Conservation (phyloP, 2,329 filamentous ascomycete genomes). For the Cytospora piceicola region DNA sequence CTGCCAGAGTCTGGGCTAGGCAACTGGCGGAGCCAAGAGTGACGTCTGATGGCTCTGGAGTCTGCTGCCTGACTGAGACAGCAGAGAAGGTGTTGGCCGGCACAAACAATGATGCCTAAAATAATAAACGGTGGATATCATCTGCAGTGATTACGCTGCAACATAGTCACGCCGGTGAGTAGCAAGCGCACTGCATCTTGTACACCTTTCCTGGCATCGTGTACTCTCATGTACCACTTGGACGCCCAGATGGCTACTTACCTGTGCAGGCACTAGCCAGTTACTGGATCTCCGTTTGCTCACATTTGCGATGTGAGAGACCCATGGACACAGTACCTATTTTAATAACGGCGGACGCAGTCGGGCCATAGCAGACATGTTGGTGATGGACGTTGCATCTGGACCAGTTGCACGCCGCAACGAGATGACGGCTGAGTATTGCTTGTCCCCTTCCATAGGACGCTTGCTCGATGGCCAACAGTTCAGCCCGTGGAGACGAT, state of each 20-base stretch:
- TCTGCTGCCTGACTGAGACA: background rate
- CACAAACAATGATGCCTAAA: background rate
- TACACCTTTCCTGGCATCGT: background rate
- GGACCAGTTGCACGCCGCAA: slow-evolving; percentile 2
- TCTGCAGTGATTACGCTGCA: background rate
- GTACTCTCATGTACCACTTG: background rate
- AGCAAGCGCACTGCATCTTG: background rate
- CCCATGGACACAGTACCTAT: background rate
- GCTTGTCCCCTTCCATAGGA: background rate
- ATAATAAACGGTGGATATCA: background rate
- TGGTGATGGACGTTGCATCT: slow-evolving; percentile 12
- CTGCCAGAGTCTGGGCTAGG: background rate
- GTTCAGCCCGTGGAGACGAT: background rate
- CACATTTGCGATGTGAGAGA: background rate
- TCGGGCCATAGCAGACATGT: slow-evolving; percentile 5
- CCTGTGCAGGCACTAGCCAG: background rate
- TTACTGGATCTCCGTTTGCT: background rate
- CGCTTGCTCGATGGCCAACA: background rate
- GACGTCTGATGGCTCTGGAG: background rate
- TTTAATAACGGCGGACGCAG: background rate
- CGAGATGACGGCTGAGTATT: background rate
- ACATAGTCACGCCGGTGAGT: background rate
- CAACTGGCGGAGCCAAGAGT: background rate
- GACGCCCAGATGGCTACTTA: background rate
- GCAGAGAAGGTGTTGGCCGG: background rate